Conservation (phyloP, 2,329 filamentous ascomycete species). For the Botrytis tulipae region DNA sequence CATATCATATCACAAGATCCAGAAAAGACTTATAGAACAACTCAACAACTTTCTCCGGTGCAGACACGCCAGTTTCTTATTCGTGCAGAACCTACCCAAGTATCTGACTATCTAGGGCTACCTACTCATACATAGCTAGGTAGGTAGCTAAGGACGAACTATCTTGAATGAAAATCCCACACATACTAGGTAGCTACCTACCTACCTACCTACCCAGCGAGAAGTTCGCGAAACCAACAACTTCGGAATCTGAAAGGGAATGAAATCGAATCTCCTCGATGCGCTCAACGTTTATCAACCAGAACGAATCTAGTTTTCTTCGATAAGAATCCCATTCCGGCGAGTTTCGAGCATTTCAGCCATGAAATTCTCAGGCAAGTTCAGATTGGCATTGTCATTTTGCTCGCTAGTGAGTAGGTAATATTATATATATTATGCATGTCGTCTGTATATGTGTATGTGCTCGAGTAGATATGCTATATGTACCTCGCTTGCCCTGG, state of each 20-base stretch:
- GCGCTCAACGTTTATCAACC: neutral
- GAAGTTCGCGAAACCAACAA: neutral
- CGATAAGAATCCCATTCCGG: neutral
- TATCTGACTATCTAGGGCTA: neutral
- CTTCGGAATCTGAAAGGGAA: neutral
- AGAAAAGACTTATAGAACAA: neutral
- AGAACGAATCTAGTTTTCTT: neutral
- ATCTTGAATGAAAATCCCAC: neutral
- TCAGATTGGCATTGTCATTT: neutral
- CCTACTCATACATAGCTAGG: neutral
- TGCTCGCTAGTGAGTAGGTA: neutral
- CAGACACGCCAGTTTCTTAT: neutral
- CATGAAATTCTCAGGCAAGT: neutral
- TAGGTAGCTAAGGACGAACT: neutral
- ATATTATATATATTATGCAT: neutral
- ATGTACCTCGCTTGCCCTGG: neutral
- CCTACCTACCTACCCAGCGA: neutral
- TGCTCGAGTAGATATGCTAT: neutral
- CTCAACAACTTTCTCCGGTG: neutral
- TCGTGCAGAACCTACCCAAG: neutral
- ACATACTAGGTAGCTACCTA: neutral
- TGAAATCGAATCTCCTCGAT: neutral
- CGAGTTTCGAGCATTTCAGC: neutral
- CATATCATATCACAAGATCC: no score
- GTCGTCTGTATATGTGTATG: neutral